phyloP scores from a whole-genome alignment of 176 grass and related monocot species.

The Hordeum marinum region DNA sequence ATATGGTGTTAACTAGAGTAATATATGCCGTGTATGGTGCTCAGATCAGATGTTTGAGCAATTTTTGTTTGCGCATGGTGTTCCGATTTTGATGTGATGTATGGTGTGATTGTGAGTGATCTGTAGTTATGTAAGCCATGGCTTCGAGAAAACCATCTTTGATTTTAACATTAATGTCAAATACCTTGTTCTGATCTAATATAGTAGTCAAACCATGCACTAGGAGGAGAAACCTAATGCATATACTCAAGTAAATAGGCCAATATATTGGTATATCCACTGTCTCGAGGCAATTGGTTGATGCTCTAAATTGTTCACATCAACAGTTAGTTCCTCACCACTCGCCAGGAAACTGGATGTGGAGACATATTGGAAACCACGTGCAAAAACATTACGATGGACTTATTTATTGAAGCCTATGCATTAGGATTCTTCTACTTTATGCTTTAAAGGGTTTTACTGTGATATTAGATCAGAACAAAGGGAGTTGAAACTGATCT shows the following conservation, averaged over 20 bases:
- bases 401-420: background rate
- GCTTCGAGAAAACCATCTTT: background rate
- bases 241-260: no score
- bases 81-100: background rate
- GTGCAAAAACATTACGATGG: background rate
- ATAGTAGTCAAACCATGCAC: background rate
- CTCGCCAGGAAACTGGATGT: background rate
- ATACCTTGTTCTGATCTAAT: background rate
- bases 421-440: background rate
- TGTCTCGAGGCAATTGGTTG: background rate
- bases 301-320: background rate
- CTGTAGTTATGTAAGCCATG: background rate
- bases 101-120: background rate
- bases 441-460: background rate
- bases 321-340: background rate
- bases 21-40: background rate
- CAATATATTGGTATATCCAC: background rate
- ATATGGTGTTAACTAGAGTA: background rate
- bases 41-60: background rate
- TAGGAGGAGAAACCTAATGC: background rate
- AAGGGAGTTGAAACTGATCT: background rate
- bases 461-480: background rate
- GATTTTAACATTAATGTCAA: background rate
- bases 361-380: background rate
- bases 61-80: background rate